A percentile compares a stretch with the other conserved stretches of the same genome.
Conservation (phyloP, 495 filamentous ascomycete species). For the Lindgomyces ingoldianus region DNA sequence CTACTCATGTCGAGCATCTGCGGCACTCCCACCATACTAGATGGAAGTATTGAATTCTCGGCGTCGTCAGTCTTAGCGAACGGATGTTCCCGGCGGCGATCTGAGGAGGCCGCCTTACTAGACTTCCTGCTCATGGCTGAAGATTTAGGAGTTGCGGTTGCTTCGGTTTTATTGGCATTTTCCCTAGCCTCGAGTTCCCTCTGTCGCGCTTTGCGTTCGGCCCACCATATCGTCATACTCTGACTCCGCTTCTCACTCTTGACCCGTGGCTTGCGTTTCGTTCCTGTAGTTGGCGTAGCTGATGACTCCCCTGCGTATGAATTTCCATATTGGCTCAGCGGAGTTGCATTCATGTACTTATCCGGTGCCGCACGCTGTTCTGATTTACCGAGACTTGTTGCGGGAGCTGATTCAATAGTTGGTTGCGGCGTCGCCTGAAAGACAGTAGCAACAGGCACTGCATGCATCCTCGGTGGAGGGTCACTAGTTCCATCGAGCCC, state of each 20-base stretch:
- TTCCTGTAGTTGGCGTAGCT: slow-evolving; percentile 12
- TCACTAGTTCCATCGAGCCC: neutral
- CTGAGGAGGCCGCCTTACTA: no score
- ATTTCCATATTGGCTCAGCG: slow-evolving; percentile 24
- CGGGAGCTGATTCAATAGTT: no score
- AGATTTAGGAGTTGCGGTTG: neutral
- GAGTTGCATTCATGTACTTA: slow-evolving; percentile 31
- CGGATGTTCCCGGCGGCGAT: no score
- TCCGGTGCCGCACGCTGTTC: slow-evolving; percentile 23
- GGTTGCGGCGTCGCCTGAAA: slow-evolving; percentile 35
- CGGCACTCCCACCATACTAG: neutral
- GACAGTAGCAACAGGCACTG: slow-evolving; percentile 17
- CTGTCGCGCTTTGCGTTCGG: slow-evolving; percentile 40
- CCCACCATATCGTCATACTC: slow-evolving; percentile 46
- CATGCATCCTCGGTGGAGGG: neutral
- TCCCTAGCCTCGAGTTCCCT: slow-evolving; percentile 27
- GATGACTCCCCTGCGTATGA: slow-evolving; percentile 16
- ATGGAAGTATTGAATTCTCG: no score
- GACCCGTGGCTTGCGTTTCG: slow-evolving; percentile 34
- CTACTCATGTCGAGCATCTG: neutral
- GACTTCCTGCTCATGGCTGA: neutral
- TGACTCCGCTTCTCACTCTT: slow-evolving; percentile 43
- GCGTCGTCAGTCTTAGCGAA: no score
- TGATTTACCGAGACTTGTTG: no score
- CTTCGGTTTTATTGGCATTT: neutral